phyloP scores from a whole-genome alignment of 805 yeast species.

The Suhomyces pyralidae region DNA sequence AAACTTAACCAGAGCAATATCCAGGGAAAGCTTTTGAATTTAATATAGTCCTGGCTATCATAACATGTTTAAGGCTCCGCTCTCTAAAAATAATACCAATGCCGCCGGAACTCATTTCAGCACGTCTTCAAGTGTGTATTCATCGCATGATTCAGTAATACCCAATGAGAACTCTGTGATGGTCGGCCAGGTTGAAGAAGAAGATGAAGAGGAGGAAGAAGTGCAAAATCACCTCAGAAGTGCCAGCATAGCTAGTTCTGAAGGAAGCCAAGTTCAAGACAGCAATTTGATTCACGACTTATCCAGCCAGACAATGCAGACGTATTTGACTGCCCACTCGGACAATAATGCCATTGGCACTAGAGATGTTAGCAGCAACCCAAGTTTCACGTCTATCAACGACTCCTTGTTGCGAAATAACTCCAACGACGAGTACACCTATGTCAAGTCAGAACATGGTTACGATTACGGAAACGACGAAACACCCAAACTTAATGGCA shows the following conservation, averaged over 20 bases:
- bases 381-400: constrained; percentile 35
- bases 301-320: constrained; percentile 24
- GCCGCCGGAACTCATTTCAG: constrained; percentile 23
- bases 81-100: neutral
- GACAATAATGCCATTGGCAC: constrained; percentile 1
- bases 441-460: constrained; percentile 8
- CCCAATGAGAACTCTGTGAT: constrained; percentile 8
- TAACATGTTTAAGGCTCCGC: constrained; percentile 7
- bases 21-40: neutral
- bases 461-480: constrained; percentile 17
- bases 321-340: constrained; percentile 25
- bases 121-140: constrained; percentile 36
- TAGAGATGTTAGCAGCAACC: constrained; percentile 11
- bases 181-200: constrained; percentile 15
- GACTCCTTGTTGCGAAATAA: constrained; percentile 25
- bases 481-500: constrained; percentile 28
- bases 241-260: neutral
- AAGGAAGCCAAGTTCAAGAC: neutral
- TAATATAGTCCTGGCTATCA: neutral
- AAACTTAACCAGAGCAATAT: neutral
- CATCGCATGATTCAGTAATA: constrained; percentile 22
- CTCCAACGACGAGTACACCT: constrained; percentile 5
- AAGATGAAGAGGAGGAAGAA: constrained; percentile 14
- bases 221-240: neutral
- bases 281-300: constrained; percentile 8